A percentile compares a stretch with the other conserved stretches of the same genome.
These are phyloP conservation scores for Taphrina communis DNA, from an alignment of 1,139 yeast genomes.

Conservation along the genomic window DNA sequence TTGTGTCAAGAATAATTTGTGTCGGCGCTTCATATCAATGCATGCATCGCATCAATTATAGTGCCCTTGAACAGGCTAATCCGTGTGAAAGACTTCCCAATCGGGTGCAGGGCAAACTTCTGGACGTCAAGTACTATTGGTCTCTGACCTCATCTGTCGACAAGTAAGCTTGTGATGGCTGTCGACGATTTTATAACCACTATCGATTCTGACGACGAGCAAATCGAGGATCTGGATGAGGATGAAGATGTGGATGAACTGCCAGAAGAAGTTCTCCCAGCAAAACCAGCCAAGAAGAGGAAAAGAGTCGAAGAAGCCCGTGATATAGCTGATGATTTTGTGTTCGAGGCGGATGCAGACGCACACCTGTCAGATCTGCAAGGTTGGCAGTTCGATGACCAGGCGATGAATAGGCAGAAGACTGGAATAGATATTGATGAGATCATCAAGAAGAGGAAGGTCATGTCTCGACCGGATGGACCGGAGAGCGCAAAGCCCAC, in stretches of 20 bases:
- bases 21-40: not conserved
- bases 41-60: too few relatives aligned
- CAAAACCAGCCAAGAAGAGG: slow-evolving; percentile 33
- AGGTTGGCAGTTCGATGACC: slow-evolving; percentile 82
- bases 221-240: slow-evolving; percentile 29
- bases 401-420: slow-evolving; percentile 52
- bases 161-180: not conserved
- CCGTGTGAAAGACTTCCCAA: not conserved
- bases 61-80: too few relatives aligned
- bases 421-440: slow-evolving; percentile 76
- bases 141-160: not conserved
- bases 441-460: slow-evolving; percentile 70
- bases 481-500: not conserved
- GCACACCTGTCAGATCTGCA: slow-evolving; percentile 67
- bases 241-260: slow-evolving; percentile 35
- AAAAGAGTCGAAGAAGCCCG: slow-evolving; percentile 50
- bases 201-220: slow-evolving; percentile 38
- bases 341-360: slow-evolving; percentile 73
- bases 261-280: slow-evolving; percentile 23
- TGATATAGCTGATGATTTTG: slow-evolving; percentile 62
- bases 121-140: not conserved
- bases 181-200: slow-evolving; percentile 32
- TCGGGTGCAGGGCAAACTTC: not conserved
- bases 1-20: slow-evolving; percentile 16
- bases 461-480: slow-evolving; percentile 34